Percentiles rank a stretch among this genome's conserved stretches.
phyloP scores from a whole-genome alignment of 2,329 filamentous ascomycete species.

The Rutstroemia sp. region DNA sequence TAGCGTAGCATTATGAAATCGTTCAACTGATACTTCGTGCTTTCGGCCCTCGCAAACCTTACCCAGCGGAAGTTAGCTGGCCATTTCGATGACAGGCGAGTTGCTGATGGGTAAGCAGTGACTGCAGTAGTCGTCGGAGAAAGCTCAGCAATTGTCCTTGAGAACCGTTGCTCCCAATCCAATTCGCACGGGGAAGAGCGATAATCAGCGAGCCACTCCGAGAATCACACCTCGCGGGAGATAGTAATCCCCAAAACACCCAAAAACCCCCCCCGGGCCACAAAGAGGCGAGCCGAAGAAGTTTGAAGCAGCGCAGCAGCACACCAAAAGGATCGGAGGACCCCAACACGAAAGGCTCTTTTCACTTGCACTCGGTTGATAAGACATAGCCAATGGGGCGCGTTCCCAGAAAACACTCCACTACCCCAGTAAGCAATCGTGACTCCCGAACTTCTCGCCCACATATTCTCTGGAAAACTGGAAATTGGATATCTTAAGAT shows the following conservation, averaged over 20 bases:
- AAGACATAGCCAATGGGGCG: slow-evolving; percentile 7
- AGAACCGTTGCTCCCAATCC: background rate
- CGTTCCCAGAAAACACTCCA: slow-evolving; percentile 3
- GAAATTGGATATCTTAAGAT: background rate
- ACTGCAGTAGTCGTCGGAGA: slow-evolving; percentile 1
- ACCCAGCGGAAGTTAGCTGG: too few relatives aligned
- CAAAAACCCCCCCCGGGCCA: background rate
- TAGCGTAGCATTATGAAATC: too few relatives aligned
- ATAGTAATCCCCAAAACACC: background rate
- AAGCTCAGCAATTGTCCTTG: background rate
- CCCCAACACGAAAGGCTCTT: slow-evolving; percentile 3
- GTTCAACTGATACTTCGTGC: background rate
- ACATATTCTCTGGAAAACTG: background rate
- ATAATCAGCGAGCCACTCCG: slow-evolving; percentile 1
- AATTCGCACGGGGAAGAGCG: slow-evolving; percentile 6
- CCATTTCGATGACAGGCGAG: background rate
- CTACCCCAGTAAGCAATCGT: background rate
- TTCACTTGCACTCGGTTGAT: background rate
- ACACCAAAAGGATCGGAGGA: slow-evolving; percentile 1
- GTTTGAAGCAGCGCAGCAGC: background rate
- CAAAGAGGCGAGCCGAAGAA: too few relatives aligned
- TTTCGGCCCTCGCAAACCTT: too few relatives aligned
- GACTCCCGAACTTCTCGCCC: background rate
- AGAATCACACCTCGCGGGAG: background rate
- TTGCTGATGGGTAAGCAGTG: background rate